phyloP scores from a whole-genome alignment of 306 rosid species.

The Corylus heterophylla region DNA sequence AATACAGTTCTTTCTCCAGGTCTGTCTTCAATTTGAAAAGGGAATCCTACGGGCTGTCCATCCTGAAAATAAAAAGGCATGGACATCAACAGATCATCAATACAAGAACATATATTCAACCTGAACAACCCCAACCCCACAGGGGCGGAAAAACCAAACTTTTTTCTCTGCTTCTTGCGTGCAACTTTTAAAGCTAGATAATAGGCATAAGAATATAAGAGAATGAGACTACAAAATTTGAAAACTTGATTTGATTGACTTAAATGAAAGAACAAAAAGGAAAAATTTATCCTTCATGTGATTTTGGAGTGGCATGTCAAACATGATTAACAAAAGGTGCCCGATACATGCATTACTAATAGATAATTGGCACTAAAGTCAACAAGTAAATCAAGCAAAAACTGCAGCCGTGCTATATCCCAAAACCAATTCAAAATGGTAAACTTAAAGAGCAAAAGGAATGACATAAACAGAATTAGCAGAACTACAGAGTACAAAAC shows the following conservation, averaged over 20 bases:
- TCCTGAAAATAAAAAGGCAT: not conserved
- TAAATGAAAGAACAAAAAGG: too few species aligned
- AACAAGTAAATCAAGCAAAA: not conserved
- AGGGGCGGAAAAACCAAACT: too few species aligned
- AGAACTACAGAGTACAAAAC: not conserved
- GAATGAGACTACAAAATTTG: not conserved
- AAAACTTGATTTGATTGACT: not conserved
- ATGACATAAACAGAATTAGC: not conserved
- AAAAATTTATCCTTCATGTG: too few species aligned
- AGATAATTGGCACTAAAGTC: not conserved
- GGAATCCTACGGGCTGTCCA: slow-evolving; percentile 49
- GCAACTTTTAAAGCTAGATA: not conserved
- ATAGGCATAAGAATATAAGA: not conserved
- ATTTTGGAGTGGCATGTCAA: too few species aligned
- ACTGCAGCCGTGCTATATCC: not conserved
- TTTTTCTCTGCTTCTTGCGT: not conserved
- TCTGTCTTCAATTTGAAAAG: slow-evolving; percentile 73
- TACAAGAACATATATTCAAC: not conserved
- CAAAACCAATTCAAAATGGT: not conserved
- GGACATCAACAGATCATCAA: slow-evolving; percentile 10
- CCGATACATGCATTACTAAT: not conserved
- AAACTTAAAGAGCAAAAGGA: not conserved
- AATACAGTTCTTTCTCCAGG: slow-evolving; percentile 73
- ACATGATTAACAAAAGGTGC: not conserved
- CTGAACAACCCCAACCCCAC: too few species aligned